These are phyloP conservation scores for Pythium angustatum DNA, from an alignment of 352 stramenopile genomes.

Conservation along the genomic window DNA sequence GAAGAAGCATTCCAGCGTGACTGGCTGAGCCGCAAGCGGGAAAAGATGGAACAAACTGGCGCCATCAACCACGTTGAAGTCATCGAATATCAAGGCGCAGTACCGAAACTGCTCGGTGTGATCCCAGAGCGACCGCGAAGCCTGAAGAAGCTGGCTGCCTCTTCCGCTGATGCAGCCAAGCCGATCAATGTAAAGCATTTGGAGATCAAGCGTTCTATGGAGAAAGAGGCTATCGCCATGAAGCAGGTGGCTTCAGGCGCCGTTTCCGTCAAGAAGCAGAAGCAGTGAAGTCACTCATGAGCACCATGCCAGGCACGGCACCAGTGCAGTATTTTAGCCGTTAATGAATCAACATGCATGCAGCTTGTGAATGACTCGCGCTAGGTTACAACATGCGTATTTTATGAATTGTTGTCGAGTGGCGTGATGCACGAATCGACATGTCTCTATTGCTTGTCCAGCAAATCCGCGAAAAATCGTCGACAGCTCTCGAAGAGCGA, in stretches of 20 bases:
- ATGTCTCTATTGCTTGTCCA: slow-evolving; percentile 13
- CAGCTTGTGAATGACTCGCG: too few relatives aligned
- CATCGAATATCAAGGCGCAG: slow-evolving; percentile 53
- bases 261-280: slow-evolving; percentile 18
- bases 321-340: too few relatives aligned
- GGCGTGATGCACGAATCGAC: not conserved
- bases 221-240: slow-evolving; percentile 23
- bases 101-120: slow-evolving; percentile 53
- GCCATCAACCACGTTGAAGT: slow-evolving; percentile 64
- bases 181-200: slow-evolving; percentile 18
- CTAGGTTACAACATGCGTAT: too few relatives aligned
- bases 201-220: slow-evolving; percentile 10
- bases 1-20: slow-evolving; percentile 59
- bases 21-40: slow-evolving; percentile 45
- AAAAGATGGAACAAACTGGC: slow-evolving; percentile 52
- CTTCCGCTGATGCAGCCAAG: not conserved
- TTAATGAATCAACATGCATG: too few relatives aligned
- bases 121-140: slow-evolving; percentile 32
- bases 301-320: too few relatives aligned
- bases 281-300: slow-evolving; percentile 6
- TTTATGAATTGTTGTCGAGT: too few relatives aligned
- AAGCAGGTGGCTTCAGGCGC: slow-evolving; percentile 5
- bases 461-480: slow-evolving; percentile 49
- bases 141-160: slow-evolving; percentile 10
- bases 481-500: slow-evolving; percentile 93